A percentile compares a stretch with the other conserved stretches of the same genome.
phyloP scores from a whole-genome alignment of 331 rosid genomes.

The Quercus tomentella region DNA sequence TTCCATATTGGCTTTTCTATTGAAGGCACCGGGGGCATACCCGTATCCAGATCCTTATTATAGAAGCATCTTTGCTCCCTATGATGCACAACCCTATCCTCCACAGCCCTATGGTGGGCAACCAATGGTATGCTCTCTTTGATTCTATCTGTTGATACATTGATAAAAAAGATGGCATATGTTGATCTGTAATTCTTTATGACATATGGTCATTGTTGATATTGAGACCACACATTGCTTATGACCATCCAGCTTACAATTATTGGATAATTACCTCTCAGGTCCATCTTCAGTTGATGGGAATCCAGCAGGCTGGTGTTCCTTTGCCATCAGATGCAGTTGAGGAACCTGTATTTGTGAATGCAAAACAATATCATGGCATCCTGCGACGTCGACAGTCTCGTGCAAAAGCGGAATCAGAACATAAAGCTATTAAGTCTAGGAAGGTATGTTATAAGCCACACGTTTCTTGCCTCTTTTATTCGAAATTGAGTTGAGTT shows the following conservation, averaged over 20 bases:
- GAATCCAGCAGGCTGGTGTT: slow-evolving; percentile 96
- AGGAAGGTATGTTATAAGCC: slow-evolving; percentile 57
- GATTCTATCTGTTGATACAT: neutral
- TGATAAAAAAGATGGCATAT: neutral
- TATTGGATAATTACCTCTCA: slow-evolving; percentile 23
- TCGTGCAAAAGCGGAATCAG: slow-evolving; percentile 98
- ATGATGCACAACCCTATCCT: slow-evolving; percentile 80
- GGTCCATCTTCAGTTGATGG: slow-evolving; percentile 99
- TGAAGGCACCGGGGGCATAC: slow-evolving; percentile 75
- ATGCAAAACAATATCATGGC: slow-evolving; percentile 97
- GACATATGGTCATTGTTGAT: neutral
- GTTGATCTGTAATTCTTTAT: neutral
- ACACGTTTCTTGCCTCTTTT: neutral
- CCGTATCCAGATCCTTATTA: slow-evolving; percentile 98
- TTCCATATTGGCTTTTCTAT: slow-evolving; percentile 23
- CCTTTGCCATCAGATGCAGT: slow-evolving; percentile 95
- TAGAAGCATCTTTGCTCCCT: slow-evolving; percentile 97
- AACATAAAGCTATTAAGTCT: slow-evolving; percentile 69
- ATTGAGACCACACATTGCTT: slow-evolving; percentile 1
- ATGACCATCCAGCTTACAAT: neutral
- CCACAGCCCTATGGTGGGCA: slow-evolving; percentile 83
- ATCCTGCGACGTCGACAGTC: slow-evolving; percentile 93
- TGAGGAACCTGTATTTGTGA: slow-evolving; percentile 97
- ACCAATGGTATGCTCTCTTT: slow-evolving; percentile 65
- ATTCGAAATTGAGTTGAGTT: neutral